Evolutionary conservation across 2,329 filamentous ascomycete genomes (phyloP).

Genomic region (Venturia effusa): DNA sequence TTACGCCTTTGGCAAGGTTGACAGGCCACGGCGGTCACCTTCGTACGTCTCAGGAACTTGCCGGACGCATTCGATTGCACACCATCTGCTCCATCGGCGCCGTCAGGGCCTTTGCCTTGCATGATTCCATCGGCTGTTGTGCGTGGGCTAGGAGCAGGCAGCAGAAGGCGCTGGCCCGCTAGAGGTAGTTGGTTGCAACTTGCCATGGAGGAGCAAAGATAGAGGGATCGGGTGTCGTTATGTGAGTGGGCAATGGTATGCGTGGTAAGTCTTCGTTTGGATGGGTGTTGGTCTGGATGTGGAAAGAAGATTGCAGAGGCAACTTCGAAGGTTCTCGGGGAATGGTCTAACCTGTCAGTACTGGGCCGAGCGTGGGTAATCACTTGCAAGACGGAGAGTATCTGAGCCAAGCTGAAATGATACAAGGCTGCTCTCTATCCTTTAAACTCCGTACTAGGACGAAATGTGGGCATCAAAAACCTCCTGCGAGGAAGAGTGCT

Average conservation of each 20-base stretch:
- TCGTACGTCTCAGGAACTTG: neutral
- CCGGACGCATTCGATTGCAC: neutral
- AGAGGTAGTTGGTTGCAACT: neutral
- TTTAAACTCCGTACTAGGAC: neutral
- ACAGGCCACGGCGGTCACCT: conserved; percentile 8
- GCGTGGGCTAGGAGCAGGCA: neutral
- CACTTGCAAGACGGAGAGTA: neutral
- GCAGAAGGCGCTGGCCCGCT: neutral
- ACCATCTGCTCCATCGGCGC: neutral
- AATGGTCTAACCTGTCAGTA: neutral
- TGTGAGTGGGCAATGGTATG: neutral
- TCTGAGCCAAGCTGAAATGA: neutral
- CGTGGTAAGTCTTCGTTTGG: neutral
- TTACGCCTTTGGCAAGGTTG: conserved; percentile 11
- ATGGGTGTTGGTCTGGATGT: neutral
- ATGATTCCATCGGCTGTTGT: neutral
- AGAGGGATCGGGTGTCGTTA: neutral
- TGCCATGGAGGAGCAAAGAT: neutral
- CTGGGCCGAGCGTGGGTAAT: neutral
- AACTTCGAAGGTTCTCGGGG: neutral
- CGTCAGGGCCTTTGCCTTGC: neutral
- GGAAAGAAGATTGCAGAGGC: neutral
- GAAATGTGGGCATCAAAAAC: neutral
- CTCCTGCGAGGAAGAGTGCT: neutral
- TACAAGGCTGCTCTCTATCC: neutral